Base-by-base conservation (phyloP, 805 yeast genomes). In the Starmerella tilneyi region DNA sequence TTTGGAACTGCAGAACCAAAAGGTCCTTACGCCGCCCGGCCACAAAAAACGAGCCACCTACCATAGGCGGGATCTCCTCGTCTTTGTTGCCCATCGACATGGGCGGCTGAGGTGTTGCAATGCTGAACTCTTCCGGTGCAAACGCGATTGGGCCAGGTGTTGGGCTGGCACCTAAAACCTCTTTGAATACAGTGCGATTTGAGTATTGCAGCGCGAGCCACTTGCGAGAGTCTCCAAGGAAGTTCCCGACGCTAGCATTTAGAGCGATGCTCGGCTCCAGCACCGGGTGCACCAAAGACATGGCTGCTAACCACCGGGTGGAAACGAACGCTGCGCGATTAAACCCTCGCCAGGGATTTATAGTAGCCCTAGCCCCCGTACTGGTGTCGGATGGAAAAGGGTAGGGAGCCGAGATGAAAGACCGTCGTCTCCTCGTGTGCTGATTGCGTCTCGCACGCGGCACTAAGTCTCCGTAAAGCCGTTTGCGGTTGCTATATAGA, bases 231-330 rank as follows among this genome's bases (percentile, higher is more conserved):
- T 36, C 24, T 5, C 50, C 49, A n/a, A 51, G 30, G 17, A 51
- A 51, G 23, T 42, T 15, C 22, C 54, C 54, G 12, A 19, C 26
- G 21, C 48, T 42, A 3, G 54, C 54, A 2, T 48, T 42, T 20
- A 51, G 35, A 20, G 49, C 52, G 6, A 44, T 44, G n/a, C 50
- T 50, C 17, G 53, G 53, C 31, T 45, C 47, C 1, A 46, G 38
- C 12, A 53, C 33, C 11, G 48, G 51, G 24, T 49, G 50, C 11
- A 46, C 51, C 19, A 49, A 43, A n/a, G 53, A 43, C 54, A 51
- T 49, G 19, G 15, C 12, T n/a, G 13, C 7, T 4, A 20, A 5
- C n/a, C n/a, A n/a, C n/a, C n/a, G n/a, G n/a, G n/a, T n/a, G n/a
- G n/a, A n/a, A n/a, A n/a, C n/a, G n/a, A n/a, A n/a, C n/a, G n/a